Evolutionary conservation across 2,329 filamentous ascomycete genomes (phyloP), one percentile per base, ranked within the genome.

Genomic region (Trichophyton schoenleinii): DNA sequence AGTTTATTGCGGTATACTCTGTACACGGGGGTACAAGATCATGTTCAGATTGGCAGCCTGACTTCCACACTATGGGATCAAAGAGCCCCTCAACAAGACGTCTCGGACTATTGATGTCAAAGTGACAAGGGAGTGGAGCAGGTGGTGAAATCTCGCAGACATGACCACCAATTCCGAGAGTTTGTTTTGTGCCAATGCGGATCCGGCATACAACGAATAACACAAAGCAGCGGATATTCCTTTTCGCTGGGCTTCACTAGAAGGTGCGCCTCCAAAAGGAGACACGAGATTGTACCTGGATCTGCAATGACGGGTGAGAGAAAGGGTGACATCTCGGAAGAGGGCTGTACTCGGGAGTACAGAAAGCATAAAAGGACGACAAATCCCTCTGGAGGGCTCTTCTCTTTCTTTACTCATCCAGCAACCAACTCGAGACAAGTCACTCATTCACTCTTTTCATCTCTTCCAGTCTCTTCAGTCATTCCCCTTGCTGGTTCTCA

Each of bases 341-440:
- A 31, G 22, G 22, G 48, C 22, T 22, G 48, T 36, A 36, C 34
- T 36, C 22, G 31, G 20, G 7, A 31, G 49, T 9, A 31, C 11
- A 11, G 49, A 31, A 7, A 31, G 22, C 49, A 53, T 53, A 53
- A 53, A 53, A 53, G 49, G 49, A 53, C n/a, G 22, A 5, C 18
- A 34, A n/a, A 34, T 11, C 22, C 49, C 49, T 31, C 22, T 34
- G 22, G 44, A 22, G 20, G 11, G 13, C 49, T 20, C 7, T 52
- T 52, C 46, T 31, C 9, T 31, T n/a, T 53, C 22, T 53, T 34
- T 48, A 25, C 44, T 22, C 20, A 25, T 48, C 44, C 49, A 53
- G 49, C 49, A 53, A 53, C 49, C 49, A 53, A 53, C 49, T 53
- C 34, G 49, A 53, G 49, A 53, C 49, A 46, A 52, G n/a, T 52